Conservation (phyloP, 2,329 filamentous ascomycete species). For the Arthroderma sp. region DNA sequence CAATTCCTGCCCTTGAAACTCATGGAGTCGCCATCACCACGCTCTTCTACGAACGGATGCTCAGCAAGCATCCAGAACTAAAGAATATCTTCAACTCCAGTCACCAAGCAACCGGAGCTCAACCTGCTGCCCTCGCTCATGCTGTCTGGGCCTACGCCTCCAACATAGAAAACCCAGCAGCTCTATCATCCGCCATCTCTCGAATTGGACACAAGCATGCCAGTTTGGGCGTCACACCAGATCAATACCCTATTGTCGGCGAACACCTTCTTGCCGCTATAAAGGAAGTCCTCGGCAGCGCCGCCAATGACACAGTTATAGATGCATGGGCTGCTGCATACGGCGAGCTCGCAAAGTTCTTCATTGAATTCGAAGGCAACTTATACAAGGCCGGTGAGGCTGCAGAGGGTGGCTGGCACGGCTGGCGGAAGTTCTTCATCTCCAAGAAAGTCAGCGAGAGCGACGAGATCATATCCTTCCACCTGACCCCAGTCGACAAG, state of each 20-base stretch:
- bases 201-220: conserved; percentile 64
- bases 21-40: conserved; percentile 56
- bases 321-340: conserved; percentile 59
- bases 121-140: conserved; percentile 53
- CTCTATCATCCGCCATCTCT: conserved; percentile 49
- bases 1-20: conserved; percentile 53
- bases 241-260: conserved; percentile 57
- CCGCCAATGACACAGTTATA: conserved; percentile 48
- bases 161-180: conserved; percentile 43
- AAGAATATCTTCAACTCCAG: conserved; percentile 57
- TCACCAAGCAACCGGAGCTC: conserved; percentile 52
- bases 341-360: conserved; percentile 54
- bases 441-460: conserved; percentile 49
- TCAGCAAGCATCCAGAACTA: conserved; percentile 50
- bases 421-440: conserved; percentile 53
- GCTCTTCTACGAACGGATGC: conserved; percentile 60
- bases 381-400: conserved; percentile 36
- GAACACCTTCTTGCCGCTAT: conserved; percentile 53
- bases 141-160: conserved; percentile 56
- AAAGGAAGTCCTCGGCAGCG: conserved; percentile 50
- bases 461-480: conserved; percentile 55
- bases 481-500: conserved; percentile 45
- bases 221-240: conserved; percentile 50
- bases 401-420: conserved; percentile 37
- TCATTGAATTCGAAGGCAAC: conserved; percentile 49